These are phyloP conservation scores for Xylaria sp. DNA, from an alignment of 2,329 filamentous ascomycete genomes.

Conservation along the genomic window DNA sequence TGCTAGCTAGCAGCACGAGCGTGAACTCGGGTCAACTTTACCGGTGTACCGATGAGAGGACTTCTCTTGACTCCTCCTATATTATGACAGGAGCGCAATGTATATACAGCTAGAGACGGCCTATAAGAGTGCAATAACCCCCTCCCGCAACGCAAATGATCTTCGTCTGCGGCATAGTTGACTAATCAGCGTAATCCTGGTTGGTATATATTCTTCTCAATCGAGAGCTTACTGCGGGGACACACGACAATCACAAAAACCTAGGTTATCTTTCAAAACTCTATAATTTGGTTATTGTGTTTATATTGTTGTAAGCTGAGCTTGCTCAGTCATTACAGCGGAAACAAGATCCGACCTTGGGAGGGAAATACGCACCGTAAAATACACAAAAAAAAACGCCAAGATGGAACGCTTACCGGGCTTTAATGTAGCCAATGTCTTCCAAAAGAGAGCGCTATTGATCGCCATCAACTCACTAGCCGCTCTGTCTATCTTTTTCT, in stretches of 20 bases:
- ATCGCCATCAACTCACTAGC: slow-evolving; percentile 68
- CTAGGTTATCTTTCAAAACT: background rate
- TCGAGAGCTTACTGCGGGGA: background rate
- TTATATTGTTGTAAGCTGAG: background rate
- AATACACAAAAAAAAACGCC: background rate
- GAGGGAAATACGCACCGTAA: background rate
- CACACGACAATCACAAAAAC: background rate
- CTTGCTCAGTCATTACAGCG: background rate
- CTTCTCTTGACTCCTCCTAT: background rate
- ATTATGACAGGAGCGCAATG: background rate
- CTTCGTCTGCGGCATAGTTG: background rate
- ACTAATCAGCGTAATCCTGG: background rate
- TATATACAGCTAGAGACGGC: background rate
- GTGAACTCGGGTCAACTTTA: background rate
- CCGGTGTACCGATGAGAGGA: background rate
- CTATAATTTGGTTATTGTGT: background rate
- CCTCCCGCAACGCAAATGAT: background rate
- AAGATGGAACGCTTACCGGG: slow-evolving; percentile 48
- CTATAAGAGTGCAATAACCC: background rate
- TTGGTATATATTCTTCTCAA: background rate
- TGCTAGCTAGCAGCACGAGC: background rate
- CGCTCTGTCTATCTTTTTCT: slow-evolving; percentile 74
- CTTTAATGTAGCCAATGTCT: slow-evolving; percentile 48
- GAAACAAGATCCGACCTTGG: background rate
- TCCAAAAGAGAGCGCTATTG: slow-evolving; percentile 48